Evolutionary conservation across 306 rosid species (phyloP).

Genomic region (Gynostemma pentaphyllum): DNA sequence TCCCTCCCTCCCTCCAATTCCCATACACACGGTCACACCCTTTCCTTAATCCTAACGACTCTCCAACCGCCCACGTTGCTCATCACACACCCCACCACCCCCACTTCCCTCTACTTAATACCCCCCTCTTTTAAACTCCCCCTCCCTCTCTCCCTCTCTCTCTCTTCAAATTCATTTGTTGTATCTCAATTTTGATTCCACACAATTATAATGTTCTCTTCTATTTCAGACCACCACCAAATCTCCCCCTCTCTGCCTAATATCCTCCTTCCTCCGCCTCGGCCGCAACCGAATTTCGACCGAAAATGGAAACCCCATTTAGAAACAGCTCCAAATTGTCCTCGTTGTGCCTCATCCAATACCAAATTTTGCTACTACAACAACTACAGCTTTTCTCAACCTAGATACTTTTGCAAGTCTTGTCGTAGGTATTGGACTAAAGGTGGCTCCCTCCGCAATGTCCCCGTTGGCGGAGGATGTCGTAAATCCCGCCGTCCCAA

Average conservation of each 20-base stretch:
- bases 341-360: conserved; percentile 73
- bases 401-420: conserved; percentile 67
- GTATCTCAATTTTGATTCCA: no score
- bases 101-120: no score
- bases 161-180: no score
- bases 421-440: no score
- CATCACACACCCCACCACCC: background rate
- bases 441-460: no score
- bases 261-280: background rate
- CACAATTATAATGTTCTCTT: no score
- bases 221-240: no score
- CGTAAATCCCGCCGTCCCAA: conserved; percentile 43
- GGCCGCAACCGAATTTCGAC: conserved; percentile 10
- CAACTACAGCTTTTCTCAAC: conserved; percentile 84
- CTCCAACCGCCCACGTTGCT: conserved; percentile 71
- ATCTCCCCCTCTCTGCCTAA: background rate
- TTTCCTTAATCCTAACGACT: conserved; percentile 48
- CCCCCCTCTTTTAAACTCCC: conserved; percentile 11
- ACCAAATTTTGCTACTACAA: no score
- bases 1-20: background rate
- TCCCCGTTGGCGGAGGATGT: conserved; percentile 65
- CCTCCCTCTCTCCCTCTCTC: conserved; percentile 21
- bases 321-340: conserved; percentile 62
- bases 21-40: conserved; percentile 7
- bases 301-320: conserved; percentile 37